Evolutionary conservation across 345 rosid genomes (phyloP), one percentile per base, ranked within the genome.

Genomic region (Eutrema japonicum): DNA sequence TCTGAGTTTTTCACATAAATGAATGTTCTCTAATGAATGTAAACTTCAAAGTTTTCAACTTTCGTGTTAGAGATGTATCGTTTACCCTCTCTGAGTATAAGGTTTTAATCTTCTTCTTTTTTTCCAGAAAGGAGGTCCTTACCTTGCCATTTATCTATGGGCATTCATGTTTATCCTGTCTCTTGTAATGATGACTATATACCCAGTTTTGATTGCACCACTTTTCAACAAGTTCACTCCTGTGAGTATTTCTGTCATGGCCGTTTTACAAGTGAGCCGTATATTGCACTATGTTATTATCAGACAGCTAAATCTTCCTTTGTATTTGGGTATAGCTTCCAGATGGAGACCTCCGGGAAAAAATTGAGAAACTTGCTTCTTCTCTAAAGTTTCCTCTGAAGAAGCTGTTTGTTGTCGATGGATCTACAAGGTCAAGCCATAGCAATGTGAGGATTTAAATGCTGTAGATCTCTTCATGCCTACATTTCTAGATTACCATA

Each of bases 371-470:
- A 53, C 97, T 96, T 79, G 93, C 99, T 78, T 81, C 91, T 48
- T 89, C 96, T 33, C 91, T 89, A 22, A 88, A 77, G 36, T 96
- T 96, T 83, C 99, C 99, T 74, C 75, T 92, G 54, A 96, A 87
- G 84, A 96, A 96, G 82, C 83, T 96, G 83, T 96, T 89, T 72
- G 97, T 92, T 59, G 97, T 96, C 1, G 99, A 96, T 84, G 99
- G 99, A 78, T 96, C 99, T 64, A 96, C 99, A 77, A 92, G 99
- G 79, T 92, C 98, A 79, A 92, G 96, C 86, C 99, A 96, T 73
- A 92, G 99, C 91, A 96, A 96, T 89, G 99, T 96, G 81, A 87
- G 98, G 55, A 73, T 68, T 42, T 48, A 5, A 33, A 42, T 2
- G 35, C 22, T 64, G 59, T 51, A 77, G 55, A 65, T 59, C 26